These are phyloP conservation scores for Macadamia tetraphylla DNA, from an alignment of 164 flowering plant species.

Conservation along the genomic window DNA sequence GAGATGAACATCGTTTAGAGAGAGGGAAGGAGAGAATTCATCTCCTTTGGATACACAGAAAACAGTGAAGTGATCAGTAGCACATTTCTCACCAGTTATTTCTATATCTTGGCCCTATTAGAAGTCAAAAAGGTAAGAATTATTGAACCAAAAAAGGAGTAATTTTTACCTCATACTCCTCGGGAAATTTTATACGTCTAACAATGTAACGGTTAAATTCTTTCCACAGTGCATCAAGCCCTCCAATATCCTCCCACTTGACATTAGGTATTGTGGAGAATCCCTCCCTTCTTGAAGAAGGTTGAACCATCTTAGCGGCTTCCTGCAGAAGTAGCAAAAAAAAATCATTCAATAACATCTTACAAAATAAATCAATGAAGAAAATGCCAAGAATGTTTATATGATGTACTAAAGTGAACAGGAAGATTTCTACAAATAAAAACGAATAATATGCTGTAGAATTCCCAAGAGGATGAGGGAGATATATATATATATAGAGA, in stretches of 20 bases:
- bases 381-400: no score
- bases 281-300: constrained; percentile 87
- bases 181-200: constrained; percentile 59
- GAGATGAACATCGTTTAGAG: no score
- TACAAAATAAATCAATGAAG: constrained; percentile 5
- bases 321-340: constrained; percentile 39
- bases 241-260: constrained; percentile 97
- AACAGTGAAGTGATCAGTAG: no score
- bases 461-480: no score
- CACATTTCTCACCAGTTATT: no score
- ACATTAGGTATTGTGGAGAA: constrained; percentile 80
- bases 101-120: background rate
- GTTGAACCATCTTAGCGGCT: constrained; percentile 78
- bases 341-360: background rate
- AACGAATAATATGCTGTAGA: no score
- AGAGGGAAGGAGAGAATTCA: no score
- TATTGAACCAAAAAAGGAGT: background rate
- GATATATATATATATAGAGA: no score
- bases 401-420: no score
- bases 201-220: constrained; percentile 68
- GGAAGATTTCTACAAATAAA: no score
- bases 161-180: constrained; percentile 51
- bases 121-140: background rate
- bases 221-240: constrained; percentile 57
- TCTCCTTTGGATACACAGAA: no score